phyloP scores from a whole-genome alignment of 345 rosid species.

The Odontarrhena argentea region DNA sequence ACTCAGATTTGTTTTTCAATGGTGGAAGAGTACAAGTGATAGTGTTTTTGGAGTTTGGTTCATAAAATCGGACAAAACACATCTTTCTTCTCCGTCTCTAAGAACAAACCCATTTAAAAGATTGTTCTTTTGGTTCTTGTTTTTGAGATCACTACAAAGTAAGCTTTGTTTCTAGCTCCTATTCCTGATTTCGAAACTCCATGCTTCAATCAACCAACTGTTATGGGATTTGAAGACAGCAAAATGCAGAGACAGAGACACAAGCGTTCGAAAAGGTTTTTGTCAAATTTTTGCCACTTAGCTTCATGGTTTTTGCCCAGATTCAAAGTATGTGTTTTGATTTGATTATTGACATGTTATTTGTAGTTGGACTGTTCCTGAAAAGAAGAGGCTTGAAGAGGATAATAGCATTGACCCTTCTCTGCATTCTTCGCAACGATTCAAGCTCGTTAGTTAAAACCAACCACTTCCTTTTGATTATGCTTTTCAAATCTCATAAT shows the following conservation, averaged over 20 bases:
- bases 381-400: slow-evolving; percentile 57
- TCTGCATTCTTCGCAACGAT: slow-evolving; percentile 48
- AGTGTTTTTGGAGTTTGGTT: slow-evolving; percentile 32
- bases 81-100: slow-evolving; percentile 22
- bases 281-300: slow-evolving; percentile 35
- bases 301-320: slow-evolving; percentile 14
- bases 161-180: slow-evolving; percentile 21
- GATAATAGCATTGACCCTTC: slow-evolving; percentile 47
- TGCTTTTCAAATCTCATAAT: background rate
- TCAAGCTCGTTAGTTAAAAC: slow-evolving; percentile 60
- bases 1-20: slow-evolving; percentile 39
- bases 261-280: slow-evolving; percentile 93
- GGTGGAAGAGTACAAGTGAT: slow-evolving; percentile 42
- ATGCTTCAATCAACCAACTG: background rate
- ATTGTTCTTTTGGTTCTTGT: slow-evolving; percentile 11
- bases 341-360: slow-evolving; percentile 37
- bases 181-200: slow-evolving; percentile 2
- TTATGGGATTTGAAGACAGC: slow-evolving; percentile 54
- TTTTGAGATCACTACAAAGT: slow-evolving; percentile 33
- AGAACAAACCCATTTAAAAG: slow-evolving; percentile 13
- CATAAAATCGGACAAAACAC: slow-evolving; percentile 9
- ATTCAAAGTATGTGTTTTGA: slow-evolving; percentile 21
- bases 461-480: slow-evolving; percentile 12
- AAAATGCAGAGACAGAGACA: slow-evolving; percentile 57
- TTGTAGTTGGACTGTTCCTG: slow-evolving; percentile 65